Evolutionary conservation across 495 filamentous ascomycete genomes (phyloP), one percentile per base, ranked within the genome.

Genomic region (Hamigera avellanea): DNA sequence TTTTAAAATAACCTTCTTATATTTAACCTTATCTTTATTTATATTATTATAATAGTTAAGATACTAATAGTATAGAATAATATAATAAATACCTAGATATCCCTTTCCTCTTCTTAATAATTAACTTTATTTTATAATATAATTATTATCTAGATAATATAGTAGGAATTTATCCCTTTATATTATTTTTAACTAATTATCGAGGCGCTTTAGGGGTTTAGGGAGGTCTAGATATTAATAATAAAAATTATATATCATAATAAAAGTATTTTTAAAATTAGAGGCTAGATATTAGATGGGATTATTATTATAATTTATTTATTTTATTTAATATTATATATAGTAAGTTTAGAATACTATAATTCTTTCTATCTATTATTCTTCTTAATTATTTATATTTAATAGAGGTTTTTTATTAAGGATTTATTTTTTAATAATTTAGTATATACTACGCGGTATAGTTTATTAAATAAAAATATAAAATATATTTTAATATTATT

Each of bases 391-490:
- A 14, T 37, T 18, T 3, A 48, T 32, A 1, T 28, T 9, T 1
- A 38, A 18, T 14, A 16, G 41, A 8, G 28, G 37, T 2, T 19
- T 19, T 0, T 26, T 26, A 14, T 44, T 25, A 1, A 13, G 1
- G 2, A 25, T 7, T 19, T 44, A 15, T 1, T 33, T 29, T 1
- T 2, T 0, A 48, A 16, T 0, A 41, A 33, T 26, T 35, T 19
- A 0, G 19, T 18, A 1, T n/a, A 25, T 1, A 26, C 6, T 0
- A 34, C 41, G 0, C 13, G 7, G 0, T 30, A 18, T 6, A 48
- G 32, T 13, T 48, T 48, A 6, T 44, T 29, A n/a, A 9, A 28
- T n/a, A 25, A 14, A 6, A 48, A 41, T 1, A 48, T 26, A 13
- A 8, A 41, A 26, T 49, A 12, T 10, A 49, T 35, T 10, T 40